Base-by-base conservation (phyloP, 768 basidiomycete species). In the Candolleomyces eurysporus region DNA sequence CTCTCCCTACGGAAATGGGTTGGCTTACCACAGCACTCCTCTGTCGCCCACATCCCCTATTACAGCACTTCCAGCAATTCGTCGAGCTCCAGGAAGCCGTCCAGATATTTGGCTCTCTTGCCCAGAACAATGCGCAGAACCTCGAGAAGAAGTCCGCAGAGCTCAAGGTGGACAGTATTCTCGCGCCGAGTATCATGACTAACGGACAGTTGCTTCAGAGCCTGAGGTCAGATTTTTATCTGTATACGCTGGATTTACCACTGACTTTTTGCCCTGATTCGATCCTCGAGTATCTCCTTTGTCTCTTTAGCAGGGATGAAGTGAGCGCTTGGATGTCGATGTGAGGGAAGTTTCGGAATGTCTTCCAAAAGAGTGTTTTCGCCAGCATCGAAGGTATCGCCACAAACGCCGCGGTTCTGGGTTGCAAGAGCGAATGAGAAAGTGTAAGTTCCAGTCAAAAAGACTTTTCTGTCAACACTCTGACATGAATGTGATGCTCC, bases 31-130 rank as follows among this genome's bases (percentile, higher is more conserved):
- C 79, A 85, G 13, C 86, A 93, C 52, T 82, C 98, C 50, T 94
- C 94, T 1, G 82, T 86, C n/a, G 94, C 94, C 2, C 97, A 99
- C 72, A 84, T 98, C 13, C 96, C 4, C 79, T 99, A 31, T 79
- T 99, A 32, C 96, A 98, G 71, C 92, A 97, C 72, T 99, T 98
- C 80, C 97, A 99, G 73, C 97, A 98, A 72, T 97, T 97, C 66
- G 96, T 99, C 45, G 97, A 99, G 74, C 82, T 99, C 5, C 91
- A 94, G 69, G 97, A 99, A 75, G 94, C 97, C 14, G 90, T 92
- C 48, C 90, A 92, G 63, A 97, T 99, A 30, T 98, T 98, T 67
- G 90, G 90, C 13, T 94, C 91, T 14, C 81, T 99, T 21, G 88
- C 91, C 0, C 84, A 85, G 59, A 98, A 97, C 4, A 97, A 81